Evolutionary conservation across 108 stramenopile species (phyloP), one percentile per base, ranked within the genome.

Genomic region (Skeletonema grethae): DNA sequence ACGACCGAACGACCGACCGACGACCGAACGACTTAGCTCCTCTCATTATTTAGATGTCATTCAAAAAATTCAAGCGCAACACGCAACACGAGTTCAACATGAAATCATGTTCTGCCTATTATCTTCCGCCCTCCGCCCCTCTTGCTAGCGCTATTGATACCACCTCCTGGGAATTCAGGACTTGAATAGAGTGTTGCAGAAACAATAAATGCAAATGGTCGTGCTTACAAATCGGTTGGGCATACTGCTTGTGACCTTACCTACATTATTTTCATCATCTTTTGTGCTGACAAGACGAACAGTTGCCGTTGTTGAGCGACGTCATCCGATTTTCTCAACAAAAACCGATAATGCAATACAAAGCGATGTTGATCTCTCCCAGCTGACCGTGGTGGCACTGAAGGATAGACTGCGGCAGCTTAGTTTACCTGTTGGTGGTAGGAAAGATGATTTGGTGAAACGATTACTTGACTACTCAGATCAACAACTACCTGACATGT

Each of bases 381-480:
- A 66, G 60, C 5, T 83, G 75, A 84, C 83, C 6, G 80, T 86
- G 20, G 62, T 68, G 5, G 70, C 77, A 41, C 72, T 86, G 31
- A 86, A 86, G 55, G 80, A 72, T 53, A 66, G 72, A 68, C 72
- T 86, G 38, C 57, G 75, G 45, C 57, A 22, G 12, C 31, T 68
- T 11, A 71, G 76, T 13, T 69, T 86, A 10, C 65, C 75, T 22
- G 72, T 84, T 2, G 67, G 72, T 45, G 85, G 85, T 9, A 68
- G 66, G 18, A 86, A 86, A 58, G 45, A 48, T 32, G 83, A 86
- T n/a, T 61, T 86, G 34, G 65, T 84, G 70, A 61, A 75, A 36
- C 61, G 85, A 31, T 72, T 86, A 57, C 53, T 75, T 25, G n/a
- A 57, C 36, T 50, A 55, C 32, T 60, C 57, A 36, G 29, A 24